Evolutionary conservation across 2,329 filamentous ascomycete genomes (phyloP).

Genomic region (Epichloe glyceriae): DNA sequence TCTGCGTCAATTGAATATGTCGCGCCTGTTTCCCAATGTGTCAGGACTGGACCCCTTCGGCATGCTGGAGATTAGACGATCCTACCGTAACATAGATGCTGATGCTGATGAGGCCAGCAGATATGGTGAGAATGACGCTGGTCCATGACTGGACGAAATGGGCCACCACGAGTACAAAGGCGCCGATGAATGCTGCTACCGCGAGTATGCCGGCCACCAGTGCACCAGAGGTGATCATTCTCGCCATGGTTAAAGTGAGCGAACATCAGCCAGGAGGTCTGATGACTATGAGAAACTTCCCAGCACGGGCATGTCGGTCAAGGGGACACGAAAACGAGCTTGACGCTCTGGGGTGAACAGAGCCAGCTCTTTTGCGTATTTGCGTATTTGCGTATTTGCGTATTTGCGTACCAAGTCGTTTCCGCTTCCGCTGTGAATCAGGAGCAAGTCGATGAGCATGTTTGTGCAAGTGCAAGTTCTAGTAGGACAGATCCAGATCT

Average conservation of each 20-base stretch:
- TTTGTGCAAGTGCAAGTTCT: no score
- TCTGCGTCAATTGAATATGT: slow-evolving; percentile 16
- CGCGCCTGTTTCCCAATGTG: slow-evolving; percentile 12
- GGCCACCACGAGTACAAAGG: background rate
- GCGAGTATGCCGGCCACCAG: background rate
- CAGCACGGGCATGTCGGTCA: background rate
- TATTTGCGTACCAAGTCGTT: no score
- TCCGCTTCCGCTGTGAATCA: background rate
- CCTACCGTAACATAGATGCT: slow-evolving; percentile 20
- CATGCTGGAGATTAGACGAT: background rate
- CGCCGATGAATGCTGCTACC: background rate
- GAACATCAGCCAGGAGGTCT: background rate
- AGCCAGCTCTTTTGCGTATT: no score
- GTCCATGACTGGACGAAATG: background rate
- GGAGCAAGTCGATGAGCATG: no score
- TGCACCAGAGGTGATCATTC: background rate
- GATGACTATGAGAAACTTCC: background rate
- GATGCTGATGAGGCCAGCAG: slow-evolving; percentile 11
- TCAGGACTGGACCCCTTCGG: background rate
- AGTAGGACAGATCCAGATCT: no score
- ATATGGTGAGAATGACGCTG: slow-evolving; percentile 4
- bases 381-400: no score
- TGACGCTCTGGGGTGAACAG: no score
- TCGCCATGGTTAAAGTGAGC: background rate
- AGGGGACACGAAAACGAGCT: no score